Conservation (phyloP, 768 basidiomycete genomes). For the Baorangia bicolor region DNA sequence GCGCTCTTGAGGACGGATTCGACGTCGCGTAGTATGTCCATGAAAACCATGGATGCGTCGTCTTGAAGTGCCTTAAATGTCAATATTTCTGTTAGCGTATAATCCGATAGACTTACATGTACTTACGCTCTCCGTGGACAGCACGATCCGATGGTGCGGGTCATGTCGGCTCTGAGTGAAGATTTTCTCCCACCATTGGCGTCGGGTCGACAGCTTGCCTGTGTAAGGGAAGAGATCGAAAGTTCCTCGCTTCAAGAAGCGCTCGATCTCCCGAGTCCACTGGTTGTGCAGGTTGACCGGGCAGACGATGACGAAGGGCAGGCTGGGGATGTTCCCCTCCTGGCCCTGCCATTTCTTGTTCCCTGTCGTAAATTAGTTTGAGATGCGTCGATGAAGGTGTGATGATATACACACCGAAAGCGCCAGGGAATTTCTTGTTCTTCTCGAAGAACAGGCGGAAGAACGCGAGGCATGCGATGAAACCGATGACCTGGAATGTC, state of each 20-base stretch:
- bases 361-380: too few relatives aligned
- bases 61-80: too few relatives aligned
- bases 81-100: too few relatives aligned
- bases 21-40: too few relatives aligned
- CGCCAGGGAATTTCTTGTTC: background rate
- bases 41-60: too few relatives aligned
- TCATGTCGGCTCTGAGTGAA: background rate
- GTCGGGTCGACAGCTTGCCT: background rate
- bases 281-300: background rate
- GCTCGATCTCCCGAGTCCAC: background rate
- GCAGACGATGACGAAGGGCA: background rate
- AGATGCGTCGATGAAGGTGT: too few relatives aligned
- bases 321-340: background rate
- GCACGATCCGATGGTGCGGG: background rate
- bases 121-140: background rate
- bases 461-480: constrained; percentile 12
- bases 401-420: background rate
- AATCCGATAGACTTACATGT: too few relatives aligned
- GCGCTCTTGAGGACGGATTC: too few relatives aligned
- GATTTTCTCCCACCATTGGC: background rate
- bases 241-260: background rate
- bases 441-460: background rate
- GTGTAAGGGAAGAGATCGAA: constrained; percentile 5
- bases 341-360: background rate
- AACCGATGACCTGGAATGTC: constrained; percentile 19